phyloP scores from a whole-genome alignment of 768 basidiomycete species.

The Trametopsis cervina region DNA sequence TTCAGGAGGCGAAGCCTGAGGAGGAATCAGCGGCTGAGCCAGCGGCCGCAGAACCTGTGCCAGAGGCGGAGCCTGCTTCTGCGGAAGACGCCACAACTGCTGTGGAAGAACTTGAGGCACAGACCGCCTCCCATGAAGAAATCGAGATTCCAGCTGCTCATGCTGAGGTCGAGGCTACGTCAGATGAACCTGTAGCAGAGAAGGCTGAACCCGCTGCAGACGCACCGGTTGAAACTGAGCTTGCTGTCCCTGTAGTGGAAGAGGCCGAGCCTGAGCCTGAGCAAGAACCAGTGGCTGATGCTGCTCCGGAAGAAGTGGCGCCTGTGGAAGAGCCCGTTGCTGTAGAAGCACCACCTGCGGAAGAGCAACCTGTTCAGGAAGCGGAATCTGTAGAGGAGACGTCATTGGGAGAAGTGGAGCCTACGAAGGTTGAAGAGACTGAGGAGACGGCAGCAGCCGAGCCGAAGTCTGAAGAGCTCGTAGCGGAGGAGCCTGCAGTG shows the following conservation, averaged over 20 bases:
- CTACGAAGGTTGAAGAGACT: neutral
- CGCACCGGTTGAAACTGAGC: neutral
- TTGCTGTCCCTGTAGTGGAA: constrained; percentile 2
- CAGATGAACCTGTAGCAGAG: too few species aligned
- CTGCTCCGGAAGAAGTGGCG: constrained; percentile 1
- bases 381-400: neutral
- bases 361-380: constrained; percentile 1
- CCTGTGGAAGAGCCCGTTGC: neutral
- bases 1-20: too few species aligned
- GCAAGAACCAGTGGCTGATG: neutral
- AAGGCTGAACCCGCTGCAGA: neutral
- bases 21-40: too few species aligned
- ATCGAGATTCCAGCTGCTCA: too few species aligned
- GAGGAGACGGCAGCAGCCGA: constrained; percentile 3
- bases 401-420: neutral
- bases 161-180: too few species aligned
- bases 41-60: too few species aligned
- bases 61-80: too few species aligned
- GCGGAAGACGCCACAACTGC: too few species aligned
- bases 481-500: neutral
- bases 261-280: neutral
- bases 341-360: neutral
- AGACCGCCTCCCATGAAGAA: too few species aligned
- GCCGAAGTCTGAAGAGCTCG: constrained; percentile 1
- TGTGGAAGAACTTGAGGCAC: too few species aligned